Evolutionary conservation across 441 rosid genomes (phyloP), one percentile per base, ranked within the genome.

Genomic region (Euphorbia schlechtendalii): DNA sequence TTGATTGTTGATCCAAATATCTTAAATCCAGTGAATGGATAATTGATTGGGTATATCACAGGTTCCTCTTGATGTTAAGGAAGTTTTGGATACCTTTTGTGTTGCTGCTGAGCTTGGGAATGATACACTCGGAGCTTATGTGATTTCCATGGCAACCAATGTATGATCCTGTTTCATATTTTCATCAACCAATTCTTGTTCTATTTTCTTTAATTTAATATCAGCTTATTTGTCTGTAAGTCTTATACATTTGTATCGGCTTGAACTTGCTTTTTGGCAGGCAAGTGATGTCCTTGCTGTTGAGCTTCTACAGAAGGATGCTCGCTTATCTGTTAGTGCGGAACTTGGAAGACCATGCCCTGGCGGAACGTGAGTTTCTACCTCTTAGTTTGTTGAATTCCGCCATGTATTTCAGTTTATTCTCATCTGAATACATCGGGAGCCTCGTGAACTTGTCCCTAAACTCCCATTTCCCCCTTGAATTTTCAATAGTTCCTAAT

Each of bases 101-200:
- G 98, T 89, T 66, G 96, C 96, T 76, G 96, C 98, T 69, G 98
- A 92, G 81, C 81, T 85, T 58, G 98, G 98, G 67, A 86, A 85
- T 69, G 98, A 92, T 74, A 86, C 92, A 18, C 94, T 92, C 64
- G 98, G 98, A 70, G 98, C 98, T 70, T 92, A 92, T 76, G 92
- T 92, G 74, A 92, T 88, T 69, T 92, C 98, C 41, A 90, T 92
- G 98, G 98, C 98, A 70, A 90, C 96, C 70, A 86, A 90, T 77
- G 98, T 92, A 86, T 69, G 78, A 63, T 32, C 59, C 60, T 32
- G 68, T 67, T 52, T 61, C 61, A 34, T 13, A n/a, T 54, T 62
- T 56, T 45, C 46, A 18, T 21, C 59, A 55, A 55, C 18, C 59
- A 13, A 55, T 55, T 27, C 20, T 52, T 20, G n/a, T 20, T 34